phyloP scores from a whole-genome alignment of 108 stramenopile species.

The Pelagomonas calceolata region DNA sequence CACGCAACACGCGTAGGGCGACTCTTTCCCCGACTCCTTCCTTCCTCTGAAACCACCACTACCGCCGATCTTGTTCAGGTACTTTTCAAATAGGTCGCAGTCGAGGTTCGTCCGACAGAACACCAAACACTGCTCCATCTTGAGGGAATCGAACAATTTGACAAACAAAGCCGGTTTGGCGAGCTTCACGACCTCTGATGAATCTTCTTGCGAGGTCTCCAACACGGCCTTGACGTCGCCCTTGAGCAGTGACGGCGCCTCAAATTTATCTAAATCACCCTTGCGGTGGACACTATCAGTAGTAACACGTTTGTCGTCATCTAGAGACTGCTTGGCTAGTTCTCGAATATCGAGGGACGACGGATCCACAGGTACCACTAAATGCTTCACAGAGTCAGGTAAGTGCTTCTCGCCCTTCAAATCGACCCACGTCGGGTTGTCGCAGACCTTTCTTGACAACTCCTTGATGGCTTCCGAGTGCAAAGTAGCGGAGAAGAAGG shows the following conservation, averaged over 20 bases:
- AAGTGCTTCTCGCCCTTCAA: constrained; percentile 40
- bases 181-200: constrained; percentile 26
- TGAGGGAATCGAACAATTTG: constrained; percentile 19
- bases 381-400: constrained; percentile 47
- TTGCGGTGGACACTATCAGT: constrained; percentile 8
- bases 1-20: constrained; percentile 35
- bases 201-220: background rate
- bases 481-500: constrained; percentile 49
- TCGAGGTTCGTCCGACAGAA: constrained; percentile 49
- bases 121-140: constrained; percentile 34
- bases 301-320: background rate
- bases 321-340: background rate
- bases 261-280: background rate
- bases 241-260: no score
- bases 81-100: constrained; percentile 35
- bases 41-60: constrained; percentile 18
- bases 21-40: constrained; percentile 20
- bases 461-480: constrained; percentile 24
- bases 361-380: constrained; percentile 36
- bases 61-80: constrained; percentile 20
- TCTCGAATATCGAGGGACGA: background rate
- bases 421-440: constrained; percentile 45
- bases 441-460: constrained; percentile 33
- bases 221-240: background rate
- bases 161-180: constrained; percentile 32